phyloP scores from a whole-genome alignment of 2,329 filamentous ascomycete species.

The Alternaria consortialis region DNA sequence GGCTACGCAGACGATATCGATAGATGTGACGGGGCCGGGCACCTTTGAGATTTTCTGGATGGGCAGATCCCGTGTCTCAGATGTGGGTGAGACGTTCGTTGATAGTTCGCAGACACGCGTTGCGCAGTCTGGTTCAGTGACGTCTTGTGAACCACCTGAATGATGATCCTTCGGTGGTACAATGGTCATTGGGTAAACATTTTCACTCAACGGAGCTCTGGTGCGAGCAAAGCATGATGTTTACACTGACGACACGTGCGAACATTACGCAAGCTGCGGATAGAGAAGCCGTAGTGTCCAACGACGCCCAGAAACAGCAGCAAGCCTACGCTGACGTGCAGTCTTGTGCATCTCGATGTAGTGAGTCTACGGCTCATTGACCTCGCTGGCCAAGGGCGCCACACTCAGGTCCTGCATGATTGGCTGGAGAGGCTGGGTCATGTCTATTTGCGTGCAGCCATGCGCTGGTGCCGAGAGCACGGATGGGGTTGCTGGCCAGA shows the following conservation, averaged over 20 bases:
- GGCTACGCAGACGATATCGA: constrained; percentile 1
- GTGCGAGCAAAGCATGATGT: constrained; percentile 2
- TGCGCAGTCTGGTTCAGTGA: neutral
- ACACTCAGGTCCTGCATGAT: constrained; percentile 1
- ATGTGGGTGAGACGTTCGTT: constrained; percentile 14
- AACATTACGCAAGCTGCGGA: constrained; percentile 6
- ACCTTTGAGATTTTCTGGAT: constrained; percentile 5
- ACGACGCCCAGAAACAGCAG: neutral
- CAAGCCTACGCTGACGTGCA: neutral
- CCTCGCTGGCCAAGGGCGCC: neutral
- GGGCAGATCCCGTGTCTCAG: constrained; percentile 15
- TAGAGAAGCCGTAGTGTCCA: neutral
- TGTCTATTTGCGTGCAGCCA: constrained; percentile 15
- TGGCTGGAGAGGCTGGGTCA: constrained; percentile 5
- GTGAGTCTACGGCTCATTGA: constrained; percentile 12
- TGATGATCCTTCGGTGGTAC: constrained; percentile 5
- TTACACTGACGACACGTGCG: neutral
- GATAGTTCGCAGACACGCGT: constrained; percentile 10
- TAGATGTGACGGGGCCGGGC: constrained; percentile 5
- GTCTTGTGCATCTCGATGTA: constrained; percentile 3
- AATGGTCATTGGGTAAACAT: neutral
- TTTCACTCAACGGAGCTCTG: neutral
- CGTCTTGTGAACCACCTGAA: neutral
- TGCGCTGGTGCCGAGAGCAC: constrained; percentile 20
- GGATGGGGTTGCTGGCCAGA: constrained; percentile 24